A percentile compares a stretch with the other conserved stretches of the same genome.
Evolutionary conservation across 1,139 yeast species (phyloP).

Genomic region (Blastobotrys ciferrii): DNA sequence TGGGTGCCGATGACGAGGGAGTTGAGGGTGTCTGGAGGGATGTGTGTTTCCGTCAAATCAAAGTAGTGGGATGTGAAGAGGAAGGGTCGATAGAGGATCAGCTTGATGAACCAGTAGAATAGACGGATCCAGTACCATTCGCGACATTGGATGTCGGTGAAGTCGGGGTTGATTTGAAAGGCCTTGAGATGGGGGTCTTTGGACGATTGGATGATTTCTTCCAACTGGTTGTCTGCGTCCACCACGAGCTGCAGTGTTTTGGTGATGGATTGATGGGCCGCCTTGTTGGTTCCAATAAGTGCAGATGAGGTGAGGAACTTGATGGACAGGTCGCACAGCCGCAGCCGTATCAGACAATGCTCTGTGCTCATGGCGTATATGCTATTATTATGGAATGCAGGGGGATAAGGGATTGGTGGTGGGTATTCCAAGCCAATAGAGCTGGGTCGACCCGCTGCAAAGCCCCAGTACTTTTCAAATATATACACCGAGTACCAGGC

Average conservation of each 20-base stretch:
- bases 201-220: neutral
- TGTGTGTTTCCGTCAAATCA: conserved; percentile 8
- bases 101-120: conserved; percentile 70
- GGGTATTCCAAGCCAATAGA: conserved; percentile 14
- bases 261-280: conserved; percentile 3
- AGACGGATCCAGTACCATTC: conserved; percentile 19
- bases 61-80: conserved; percentile 12
- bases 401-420: conserved; percentile 11
- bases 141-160: conserved; percentile 14
- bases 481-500: conserved; percentile 21
- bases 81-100: conserved; percentile 85
- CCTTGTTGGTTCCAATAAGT: neutral
- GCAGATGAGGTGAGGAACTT: conserved; percentile 3
- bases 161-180: neutral
- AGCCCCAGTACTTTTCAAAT: conserved; percentile 22
- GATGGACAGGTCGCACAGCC: conserved; percentile 4
- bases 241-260: conserved; percentile 1
- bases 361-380: conserved; percentile 13
- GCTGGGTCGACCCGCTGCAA: conserved; percentile 20
- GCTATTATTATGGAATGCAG: conserved; percentile 11
- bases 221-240: conserved; percentile 6
- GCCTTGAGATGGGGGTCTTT: conserved; percentile 6
- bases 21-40: conserved; percentile 6
- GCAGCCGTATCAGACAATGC: conserved; percentile 8
- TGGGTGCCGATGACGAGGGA: conserved; percentile 11